Base-by-base conservation (phyloP, 345 rosid genomes). In the Balakata baccata region DNA sequence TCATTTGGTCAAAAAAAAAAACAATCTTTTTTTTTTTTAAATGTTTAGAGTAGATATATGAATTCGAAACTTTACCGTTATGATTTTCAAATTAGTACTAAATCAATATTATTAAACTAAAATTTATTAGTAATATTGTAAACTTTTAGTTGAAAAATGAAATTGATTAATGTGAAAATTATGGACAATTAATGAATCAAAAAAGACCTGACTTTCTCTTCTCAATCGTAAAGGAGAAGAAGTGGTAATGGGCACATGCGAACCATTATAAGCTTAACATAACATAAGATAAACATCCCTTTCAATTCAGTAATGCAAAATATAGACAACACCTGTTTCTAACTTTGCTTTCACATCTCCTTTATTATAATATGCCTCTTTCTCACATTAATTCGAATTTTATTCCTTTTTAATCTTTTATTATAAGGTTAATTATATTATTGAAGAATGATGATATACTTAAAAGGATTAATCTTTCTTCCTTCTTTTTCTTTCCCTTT, bases 221-320 rank as follows among this genome's bases (percentile, higher is more conserved):
- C 20, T 68, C 60, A 79, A 79, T 65, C 74, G 79, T 49, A 66
- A 57, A 62, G 52, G 12, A 43, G 5, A 47, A 6, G 3, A 68
- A 20, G 73, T 59, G 46, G 34, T 23, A 68, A 4, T 25, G 38
- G 60, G 72, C 79, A 81, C 84, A 77, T 77, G 79, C 77, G 71
- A 60, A 39, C 80, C 82, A 72, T 69, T 70, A 41, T 18, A 6
- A 14, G 2, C 10, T 43, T 0, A 43, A 43, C 47, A 43, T 5
- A 6, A n/a, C 65, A 50, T 37, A 29, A 22, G 11, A 23, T 17
- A 47, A 18, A 51, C 41, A 70, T 20, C 38, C 53, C 25, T 79
- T 43, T 25, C 56, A 47, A 5, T 18, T 53, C 14, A 68, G n/a
- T 59, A 14, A n/a, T n/a, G 38, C 14, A 56, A 63, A 23, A 38